Evolutionary conservation across 164 flowering plant genomes (phyloP), one percentile per base, ranked within the genome.

Genomic region (Aristolochia contorta): DNA sequence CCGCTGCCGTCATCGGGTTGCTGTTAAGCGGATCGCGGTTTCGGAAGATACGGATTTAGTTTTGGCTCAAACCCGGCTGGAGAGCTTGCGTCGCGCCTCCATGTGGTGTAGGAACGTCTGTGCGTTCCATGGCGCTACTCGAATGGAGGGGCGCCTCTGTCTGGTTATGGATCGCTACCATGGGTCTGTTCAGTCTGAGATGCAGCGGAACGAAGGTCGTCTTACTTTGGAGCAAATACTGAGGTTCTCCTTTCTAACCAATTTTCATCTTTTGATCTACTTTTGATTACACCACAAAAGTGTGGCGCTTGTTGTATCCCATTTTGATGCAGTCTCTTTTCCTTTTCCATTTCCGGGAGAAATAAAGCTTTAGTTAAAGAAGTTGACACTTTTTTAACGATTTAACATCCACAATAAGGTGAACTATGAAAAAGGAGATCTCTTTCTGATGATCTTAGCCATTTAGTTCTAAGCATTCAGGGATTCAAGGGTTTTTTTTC

Each of bases 81-180:
- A 94, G 69, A 76, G 48, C 50, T 67, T 94, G 71, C 63, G 89
- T 62, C 59, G 89, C 53, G 69, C 79, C 0, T 84, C 99, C 0
- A 91, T 84, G 92, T 94, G 99, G 99, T 94, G 99, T 59, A 75
- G 97, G 58, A 90, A 87, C 75, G 97, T 94, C 32, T 88, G 99
- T 60, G 74, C 89, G 14, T 94, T 90, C 62, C 97, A 91, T 74
- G 99, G 99, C n/a, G 82, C 74, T 9, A 73, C 61, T 30, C 80
- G 72, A 69, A 60, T 81, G 76, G 95, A 80, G 1, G 86, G 83
- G 1, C 65, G 75, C 46, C 68, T 94, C 22, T 78, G 87, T 46
- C 75, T 94, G 19, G 77, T 94, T 16, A 86, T 85, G 89, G 97
- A 94, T 68, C 77, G 75, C 74, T 90, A 92, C 68, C n/a, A 54